Percentiles rank a stretch among this genome's conserved stretches.
Evolutionary conservation across 1,284 basidiomycete species (phyloP).

Genomic region (Boletus mariae): DNA sequence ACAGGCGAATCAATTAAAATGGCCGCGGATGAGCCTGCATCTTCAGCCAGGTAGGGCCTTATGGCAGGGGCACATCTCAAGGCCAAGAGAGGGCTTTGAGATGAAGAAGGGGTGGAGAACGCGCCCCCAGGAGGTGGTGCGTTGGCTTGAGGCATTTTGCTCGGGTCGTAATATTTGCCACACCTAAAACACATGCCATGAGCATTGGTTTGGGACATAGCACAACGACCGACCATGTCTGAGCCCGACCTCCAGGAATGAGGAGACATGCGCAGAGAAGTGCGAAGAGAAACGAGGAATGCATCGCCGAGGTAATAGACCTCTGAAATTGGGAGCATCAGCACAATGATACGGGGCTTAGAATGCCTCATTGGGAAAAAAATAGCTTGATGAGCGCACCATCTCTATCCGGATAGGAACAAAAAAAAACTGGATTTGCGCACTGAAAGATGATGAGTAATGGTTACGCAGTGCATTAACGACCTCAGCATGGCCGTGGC

Average conservation of each 20-base stretch:
- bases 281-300: constrained; percentile 6
- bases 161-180: constrained; percentile 30
- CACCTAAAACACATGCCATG: constrained; percentile 21
- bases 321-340: not conserved
- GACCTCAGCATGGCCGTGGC: constrained; percentile 1
- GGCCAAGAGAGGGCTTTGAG: constrained; percentile 24
- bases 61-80: constrained; percentile 30
- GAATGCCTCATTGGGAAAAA: not conserved
- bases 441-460: constrained; percentile 9
- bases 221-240: constrained; percentile 34
- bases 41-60: constrained; percentile 30
- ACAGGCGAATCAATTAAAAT: constrained; percentile 27
- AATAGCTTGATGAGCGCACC: constrained; percentile 2
- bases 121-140: constrained; percentile 28
- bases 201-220: not conserved
- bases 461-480: not conserved
- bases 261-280: constrained; percentile 20
- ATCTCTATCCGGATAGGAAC: not conserved
- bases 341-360: not conserved
- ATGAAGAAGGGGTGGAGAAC: constrained; percentile 19
- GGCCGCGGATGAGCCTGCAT: constrained; percentile 20
- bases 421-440: not conserved
- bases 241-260: constrained; percentile 18
- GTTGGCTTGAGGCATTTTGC: constrained; percentile 15
- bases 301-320: constrained; percentile 5